Base-by-base conservation (phyloP, 129 eudicot genomes). In the Flaveria linearis region DNA sequence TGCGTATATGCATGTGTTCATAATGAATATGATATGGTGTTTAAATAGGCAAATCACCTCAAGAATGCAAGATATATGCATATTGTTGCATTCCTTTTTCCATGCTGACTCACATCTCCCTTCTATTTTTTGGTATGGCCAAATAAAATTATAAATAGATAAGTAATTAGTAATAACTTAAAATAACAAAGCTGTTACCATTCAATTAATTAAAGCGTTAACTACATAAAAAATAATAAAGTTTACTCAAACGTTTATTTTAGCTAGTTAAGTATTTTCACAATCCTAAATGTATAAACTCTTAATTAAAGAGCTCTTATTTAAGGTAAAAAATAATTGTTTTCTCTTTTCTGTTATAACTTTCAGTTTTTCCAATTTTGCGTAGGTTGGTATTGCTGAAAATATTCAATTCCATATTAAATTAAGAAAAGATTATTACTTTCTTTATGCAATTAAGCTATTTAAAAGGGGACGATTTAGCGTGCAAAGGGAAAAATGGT, bases 41-140 rank as follows among this genome's bases (percentile, higher is more conserved):
- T 82, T 92, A 82, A 61, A 85, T 83, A 89, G 87, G 86, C 85
- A 81, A 71, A 76, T 57, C 56, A 51, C 69, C 69, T 58, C 57
- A 23, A 58, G 43, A 41, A 64, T 64, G 65, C 73, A 64, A 64
- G 65, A 14, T 50, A 65, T 50, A 65, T 50, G 65, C 42, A 15
- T 63, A 75, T 73, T 61, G 77, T 67, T 51, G 72, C 80, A 76
- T 72, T 83, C 87, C 71, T 57, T 80, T 84, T 84, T 76, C 68
- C 57, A 56, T 68, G 69, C 17, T 57, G 69, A 56, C 62, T 45
- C 76, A 57, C 75, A 28, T 78, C 58, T 78, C 47, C 20, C 28
- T 68, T 42, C 57, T 43, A 18, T 20, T 75, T 63, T 62, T 30
- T 63, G 63, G 30, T 63, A 63, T 30, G 72, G 72, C 33, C 63